Percentiles rank a stretch among this genome's conserved stretches.
Evolutionary conservation across 2,329 filamentous ascomycete species (phyloP).

Genomic region (Zopfia rhizophila): DNA sequence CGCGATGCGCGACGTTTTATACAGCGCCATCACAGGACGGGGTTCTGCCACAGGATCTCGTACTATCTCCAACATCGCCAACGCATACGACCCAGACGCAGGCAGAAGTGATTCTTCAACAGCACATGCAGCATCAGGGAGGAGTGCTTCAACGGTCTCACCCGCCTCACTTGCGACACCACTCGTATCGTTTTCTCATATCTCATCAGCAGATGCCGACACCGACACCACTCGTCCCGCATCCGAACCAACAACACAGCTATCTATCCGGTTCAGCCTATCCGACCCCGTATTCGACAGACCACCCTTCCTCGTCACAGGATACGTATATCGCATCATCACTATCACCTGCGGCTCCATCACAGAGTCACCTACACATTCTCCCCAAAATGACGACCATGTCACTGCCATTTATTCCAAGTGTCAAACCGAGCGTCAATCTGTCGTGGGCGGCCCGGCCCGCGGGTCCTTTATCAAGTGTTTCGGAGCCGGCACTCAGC

Average conservation of each 20-base stretch:
- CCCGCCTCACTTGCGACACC: conserved; percentile 19
- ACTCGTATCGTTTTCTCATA: conserved; percentile 33
- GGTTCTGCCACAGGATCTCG: conserved; percentile 34
- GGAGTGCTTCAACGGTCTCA: conserved; percentile 11
- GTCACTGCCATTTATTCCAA: conserved; percentile 11
- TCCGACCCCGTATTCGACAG: background rate
- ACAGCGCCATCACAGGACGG: conserved; percentile 28
- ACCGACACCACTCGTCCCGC: conserved; percentile 11
- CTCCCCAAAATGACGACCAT: conserved; percentile 15
- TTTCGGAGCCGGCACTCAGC: conserved; percentile 19
- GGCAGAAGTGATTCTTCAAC: conserved; percentile 8
- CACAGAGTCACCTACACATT: conserved; percentile 11
- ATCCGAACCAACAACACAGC: background rate
- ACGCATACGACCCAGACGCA: conserved; percentile 15
- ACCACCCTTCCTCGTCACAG: too few relatives aligned
- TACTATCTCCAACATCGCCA: conserved; percentile 31
- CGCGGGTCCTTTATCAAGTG: conserved; percentile 19
- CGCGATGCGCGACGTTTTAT: conserved; percentile 31
- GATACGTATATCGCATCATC: conserved; percentile 3
- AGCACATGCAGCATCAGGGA: conserved; percentile 6
- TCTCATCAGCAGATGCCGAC: conserved; percentile 15
- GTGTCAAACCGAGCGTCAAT: conserved; percentile 21
- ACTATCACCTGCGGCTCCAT: conserved; percentile 1
- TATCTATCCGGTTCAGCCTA: too few relatives aligned
- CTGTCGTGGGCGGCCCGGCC: conserved; percentile 31